Conservation (phyloP, 2,329 filamentous ascomycete species). For the Epichloe gansuensis region DNA sequence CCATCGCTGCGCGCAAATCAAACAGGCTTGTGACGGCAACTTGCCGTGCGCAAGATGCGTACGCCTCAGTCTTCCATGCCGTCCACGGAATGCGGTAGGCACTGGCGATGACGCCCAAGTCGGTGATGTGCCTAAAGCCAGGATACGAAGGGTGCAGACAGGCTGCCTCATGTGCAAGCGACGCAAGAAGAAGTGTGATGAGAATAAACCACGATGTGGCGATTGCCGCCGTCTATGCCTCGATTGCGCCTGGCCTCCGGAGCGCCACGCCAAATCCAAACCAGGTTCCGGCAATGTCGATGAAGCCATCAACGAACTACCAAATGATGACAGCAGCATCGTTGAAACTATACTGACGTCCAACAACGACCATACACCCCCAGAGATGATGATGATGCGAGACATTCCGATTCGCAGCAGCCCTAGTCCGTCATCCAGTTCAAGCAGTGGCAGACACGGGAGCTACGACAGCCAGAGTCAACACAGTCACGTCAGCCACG, state of each 20-base stretch:
- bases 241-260: conserved; percentile 19
- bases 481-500: conserved; percentile 3
- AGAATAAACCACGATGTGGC: conserved; percentile 28
- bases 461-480: conserved; percentile 9
- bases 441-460: conserved; percentile 6
- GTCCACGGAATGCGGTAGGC: conserved; percentile 13
- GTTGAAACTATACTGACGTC: not conserved
- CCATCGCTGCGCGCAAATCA: conserved; percentile 23
- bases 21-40: conserved; percentile 22
- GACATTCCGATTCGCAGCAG: conserved; percentile 12
- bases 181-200: conserved; percentile 36
- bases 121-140: conserved; percentile 19
- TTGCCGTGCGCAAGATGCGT: conserved; percentile 21
- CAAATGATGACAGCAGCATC: not conserved
- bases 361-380: not conserved
- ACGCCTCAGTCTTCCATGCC: conserved; percentile 20
- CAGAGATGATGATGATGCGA: conserved; percentile 3
- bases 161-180: conserved; percentile 32
- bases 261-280: conserved; percentile 12
- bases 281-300: conserved; percentile 3
- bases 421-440: conserved; percentile 12
- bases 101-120: conserved; percentile 2
- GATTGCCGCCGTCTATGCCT: conserved; percentile 24
- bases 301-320: conserved; percentile 2
- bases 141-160: conserved; percentile 22